Conservation (phyloP, 2,329 filamentous ascomycete genomes). For the Trichoderma cornu-damae region DNA sequence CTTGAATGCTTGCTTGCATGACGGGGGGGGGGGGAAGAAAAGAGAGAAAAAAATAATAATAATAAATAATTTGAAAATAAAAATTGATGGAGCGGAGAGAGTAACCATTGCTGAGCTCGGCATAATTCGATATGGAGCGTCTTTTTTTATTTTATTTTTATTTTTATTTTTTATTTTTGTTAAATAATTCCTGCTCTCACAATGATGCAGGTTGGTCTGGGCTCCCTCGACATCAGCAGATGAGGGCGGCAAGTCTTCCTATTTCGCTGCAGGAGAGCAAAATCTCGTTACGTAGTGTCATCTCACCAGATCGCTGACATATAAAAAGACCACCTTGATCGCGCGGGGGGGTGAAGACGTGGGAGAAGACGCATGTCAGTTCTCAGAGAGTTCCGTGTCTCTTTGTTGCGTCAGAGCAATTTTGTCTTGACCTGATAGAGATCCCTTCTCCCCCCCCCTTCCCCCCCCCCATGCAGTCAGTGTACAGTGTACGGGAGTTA, state of each 20-base stretch:
- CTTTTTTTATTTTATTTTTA: not conserved
- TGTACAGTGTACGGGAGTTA: too few relatives aligned
- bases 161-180: not conserved
- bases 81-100: not conserved
- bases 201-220: not conserved
- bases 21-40: too few relatives aligned
- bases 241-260: not conserved
- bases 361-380: not conserved
- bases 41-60: too few relatives aligned
- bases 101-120: not conserved
- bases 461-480: too few relatives aligned
- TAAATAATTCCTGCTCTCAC: too few relatives aligned
- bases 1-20: not conserved
- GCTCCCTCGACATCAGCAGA: not conserved
- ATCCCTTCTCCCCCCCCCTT: too few relatives aligned
- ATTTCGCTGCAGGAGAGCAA: not conserved
- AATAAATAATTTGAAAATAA: too few relatives aligned
- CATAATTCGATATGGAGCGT: not conserved
- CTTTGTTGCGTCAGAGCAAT: not conserved
- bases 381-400: not conserved
- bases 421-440: not conserved
- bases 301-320: slow-evolving; percentile 7
- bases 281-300: slow-evolving; percentile 12
- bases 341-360: not conserved
- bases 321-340: too few relatives aligned